These are phyloP conservation scores for Aspergillus bridgeri DNA, from an alignment of 495 filamentous ascomycete genomes.

Conservation along the genomic window DNA sequence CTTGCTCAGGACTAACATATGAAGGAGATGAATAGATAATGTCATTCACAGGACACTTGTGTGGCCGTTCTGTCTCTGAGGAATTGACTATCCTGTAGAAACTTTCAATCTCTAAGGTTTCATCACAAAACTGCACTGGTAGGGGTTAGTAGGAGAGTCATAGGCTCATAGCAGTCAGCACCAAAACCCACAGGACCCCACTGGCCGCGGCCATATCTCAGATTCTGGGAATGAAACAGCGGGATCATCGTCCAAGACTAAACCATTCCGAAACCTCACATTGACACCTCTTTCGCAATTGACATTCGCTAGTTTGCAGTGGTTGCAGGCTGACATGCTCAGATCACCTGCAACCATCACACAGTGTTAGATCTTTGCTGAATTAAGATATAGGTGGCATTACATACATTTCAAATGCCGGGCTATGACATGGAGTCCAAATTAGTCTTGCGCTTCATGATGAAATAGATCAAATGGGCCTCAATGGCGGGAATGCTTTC, in stretches of 20 bases:
- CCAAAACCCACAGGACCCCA: slow-evolving; percentile 16
- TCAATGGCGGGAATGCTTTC: neutral
- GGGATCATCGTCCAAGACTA: slow-evolving; percentile 12
- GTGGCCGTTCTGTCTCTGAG: neutral
- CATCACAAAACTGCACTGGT: slow-evolving; percentile 25
- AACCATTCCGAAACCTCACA: slow-evolving; percentile 24
- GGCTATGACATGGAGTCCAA: slow-evolving; percentile 1
- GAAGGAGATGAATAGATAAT: neutral
- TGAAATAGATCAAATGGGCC: neutral
- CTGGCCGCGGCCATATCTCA: slow-evolving; percentile 17
- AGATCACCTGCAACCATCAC: slow-evolving; percentile 20
- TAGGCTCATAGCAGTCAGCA: neutral
- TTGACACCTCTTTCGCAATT: slow-evolving; percentile 22
- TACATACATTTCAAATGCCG: slow-evolving; percentile 30
- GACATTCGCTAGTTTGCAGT: slow-evolving; percentile 19
- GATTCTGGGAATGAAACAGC: slow-evolving; percentile 19
- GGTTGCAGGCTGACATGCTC: slow-evolving; percentile 13
- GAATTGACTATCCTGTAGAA: neutral
- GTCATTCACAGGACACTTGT: neutral
- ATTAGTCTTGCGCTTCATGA: neutral
- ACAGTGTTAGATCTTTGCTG: neutral
- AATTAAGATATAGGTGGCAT: neutral
- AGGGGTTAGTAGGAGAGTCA: slow-evolving; percentile 1
- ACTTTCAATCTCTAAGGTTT: slow-evolving; percentile 18
- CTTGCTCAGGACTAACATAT: neutral